Conservation (phyloP, 164 flowering plant species). For the Sedum album region DNA sequence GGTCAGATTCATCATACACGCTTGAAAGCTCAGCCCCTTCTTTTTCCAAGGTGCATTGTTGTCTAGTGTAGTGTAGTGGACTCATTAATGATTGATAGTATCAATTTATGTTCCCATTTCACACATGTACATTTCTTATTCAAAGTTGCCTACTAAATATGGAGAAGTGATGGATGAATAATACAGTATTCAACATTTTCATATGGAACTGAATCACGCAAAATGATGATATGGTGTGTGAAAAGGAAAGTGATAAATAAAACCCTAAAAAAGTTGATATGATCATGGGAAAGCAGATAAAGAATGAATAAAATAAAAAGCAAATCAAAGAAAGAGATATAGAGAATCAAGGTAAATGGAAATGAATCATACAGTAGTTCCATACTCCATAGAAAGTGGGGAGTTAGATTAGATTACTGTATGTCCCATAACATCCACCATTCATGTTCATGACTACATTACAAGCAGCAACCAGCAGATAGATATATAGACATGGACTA, state of each 20-base stretch:
- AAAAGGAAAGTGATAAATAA: too few species aligned
- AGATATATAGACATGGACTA: too few species aligned
- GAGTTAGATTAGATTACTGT: background rate
- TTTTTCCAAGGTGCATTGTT: background rate
- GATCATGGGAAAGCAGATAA: background rate
- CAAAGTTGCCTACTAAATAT: background rate
- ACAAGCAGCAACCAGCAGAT: background rate
- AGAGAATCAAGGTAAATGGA: background rate
- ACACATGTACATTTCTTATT: background rate
- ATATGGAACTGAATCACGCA: background rate
- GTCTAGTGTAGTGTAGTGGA: background rate
- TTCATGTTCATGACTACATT: too few species aligned
- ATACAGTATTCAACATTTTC: background rate
- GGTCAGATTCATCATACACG: background rate
- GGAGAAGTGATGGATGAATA: slow-evolving; percentile 1
- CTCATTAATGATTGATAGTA: background rate
- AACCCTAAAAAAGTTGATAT: background rate
- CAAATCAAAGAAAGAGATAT: background rate
- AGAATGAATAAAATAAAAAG: background rate
- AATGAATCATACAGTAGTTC: background rate
- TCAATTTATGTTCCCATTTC: background rate
- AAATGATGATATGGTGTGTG: background rate
- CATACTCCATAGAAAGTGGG: background rate
- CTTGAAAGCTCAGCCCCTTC: background rate
- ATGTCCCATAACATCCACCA: background rate